Conservation (phyloP, 352 stramenopile genomes). For the Blastocystis sp. region DNA sequence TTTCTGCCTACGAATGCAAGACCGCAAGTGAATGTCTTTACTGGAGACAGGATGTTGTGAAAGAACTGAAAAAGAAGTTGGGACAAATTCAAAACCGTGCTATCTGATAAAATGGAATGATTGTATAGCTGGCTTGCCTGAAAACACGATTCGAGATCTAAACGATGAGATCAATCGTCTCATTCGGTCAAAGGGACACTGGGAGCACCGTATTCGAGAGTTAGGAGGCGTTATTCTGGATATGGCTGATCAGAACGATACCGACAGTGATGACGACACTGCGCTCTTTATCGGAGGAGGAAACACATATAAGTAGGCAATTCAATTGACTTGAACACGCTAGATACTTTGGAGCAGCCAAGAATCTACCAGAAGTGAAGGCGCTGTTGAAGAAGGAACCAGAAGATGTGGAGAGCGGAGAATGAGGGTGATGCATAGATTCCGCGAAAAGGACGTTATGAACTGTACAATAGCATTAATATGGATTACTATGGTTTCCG, state of each 20-base stretch:
- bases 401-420: constrained; percentile 18
- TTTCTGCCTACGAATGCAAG: constrained; percentile 54
- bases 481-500: constrained; percentile 69
- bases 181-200: constrained; percentile 51
- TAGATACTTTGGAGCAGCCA: constrained; percentile 56
- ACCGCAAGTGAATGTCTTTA: constrained; percentile 37
- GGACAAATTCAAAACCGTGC: constrained; percentile 55
- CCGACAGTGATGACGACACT: not conserved
- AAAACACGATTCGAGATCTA: constrained; percentile 52
- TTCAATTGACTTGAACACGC: not conserved
- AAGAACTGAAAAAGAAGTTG: constrained; percentile 53
- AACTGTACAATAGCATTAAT: constrained; percentile 40
- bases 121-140: constrained; percentile 13
- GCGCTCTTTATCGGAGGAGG: constrained; percentile 35
- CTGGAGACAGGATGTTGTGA: constrained; percentile 56
- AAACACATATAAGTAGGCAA: constrained; percentile 42
- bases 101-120: not conserved
- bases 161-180: constrained; percentile 55
- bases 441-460: constrained; percentile 34
- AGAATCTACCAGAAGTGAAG: constrained; percentile 45
- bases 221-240: constrained; percentile 34
- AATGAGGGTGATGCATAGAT: not conserved
- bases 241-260: constrained; percentile 37
- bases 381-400: constrained; percentile 41
- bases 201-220: constrained; percentile 51